Base-by-base conservation (phyloP, 2,329 filamentous ascomycete species). In the Arthrinium phaeospermum region DNA sequence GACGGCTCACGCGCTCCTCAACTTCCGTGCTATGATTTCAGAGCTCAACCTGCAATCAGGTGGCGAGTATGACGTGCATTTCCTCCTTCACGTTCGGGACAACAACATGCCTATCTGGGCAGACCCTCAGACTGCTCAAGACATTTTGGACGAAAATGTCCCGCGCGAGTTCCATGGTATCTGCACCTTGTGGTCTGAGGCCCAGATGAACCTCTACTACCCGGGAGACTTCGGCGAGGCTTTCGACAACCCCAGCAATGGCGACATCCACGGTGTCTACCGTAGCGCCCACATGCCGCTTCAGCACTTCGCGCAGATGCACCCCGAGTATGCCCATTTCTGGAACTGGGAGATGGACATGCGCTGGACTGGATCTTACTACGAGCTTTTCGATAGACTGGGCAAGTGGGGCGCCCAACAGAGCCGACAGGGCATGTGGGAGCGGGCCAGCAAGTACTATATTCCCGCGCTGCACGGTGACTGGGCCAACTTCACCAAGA, bases 1-100 rank as follows among this genome's bases (percentile, higher is more conserved):
- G 85, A 94, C 93, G 2, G 86, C 91, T 3, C 92, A 96, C 79
- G 91, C 93, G 64, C 86, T 96, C 47, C 86, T 97, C 78, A 95
- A 95, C 82, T 88, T 98, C 77, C 93, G 94, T 22, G 92, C 95
- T 45, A 85, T 98, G 77, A 90, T 97, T 57, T 90, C 92, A 4
- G 94, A 98, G 82, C 86, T 97, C 13, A 90, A 91, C 10, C 84
- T 98, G 68, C 86, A 90, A 71, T 95, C 93, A 0, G 94, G 94
- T 45, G 93, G 92, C 67, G 94, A 97, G 80, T 97, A 96, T 77
- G 88, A 89, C 5, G 87, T 97, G 3, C 94, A 96, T 81, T 94
- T 98, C 79, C 86, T 97, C 47, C 88, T 97, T 51, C 94, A 97
- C 76, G 93, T 97, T 75, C 94, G 94, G 77, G 92, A 97, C 80